Conservation (phyloP, 108 stramenopile genomes). For the Chaetoceros tenuissimus region DNA sequence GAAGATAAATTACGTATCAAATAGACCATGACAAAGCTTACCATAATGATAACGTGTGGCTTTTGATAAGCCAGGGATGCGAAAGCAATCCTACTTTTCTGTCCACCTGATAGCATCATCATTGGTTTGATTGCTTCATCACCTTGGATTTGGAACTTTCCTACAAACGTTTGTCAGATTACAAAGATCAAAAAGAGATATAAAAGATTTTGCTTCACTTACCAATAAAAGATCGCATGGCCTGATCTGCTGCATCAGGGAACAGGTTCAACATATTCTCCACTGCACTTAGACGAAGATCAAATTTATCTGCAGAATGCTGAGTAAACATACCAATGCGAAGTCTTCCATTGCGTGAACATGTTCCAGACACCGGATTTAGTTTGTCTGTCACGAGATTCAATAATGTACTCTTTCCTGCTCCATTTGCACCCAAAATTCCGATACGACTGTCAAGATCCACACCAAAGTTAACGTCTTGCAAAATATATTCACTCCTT, state of each 20-base stretch:
- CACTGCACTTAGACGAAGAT: slow-evolving; percentile 73
- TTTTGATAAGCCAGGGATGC: slow-evolving; percentile 87
- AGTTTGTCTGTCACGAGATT: slow-evolving; percentile 90
- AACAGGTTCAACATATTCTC: slow-evolving; percentile 86
- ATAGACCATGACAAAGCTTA: too few species aligned
- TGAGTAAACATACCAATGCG: slow-evolving; percentile 95
- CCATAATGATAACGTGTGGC: slow-evolving; percentile 95
- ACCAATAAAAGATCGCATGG: slow-evolving; percentile 81
- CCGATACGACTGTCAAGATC: slow-evolving; percentile 82
- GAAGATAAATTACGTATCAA: slow-evolving; percentile 36
- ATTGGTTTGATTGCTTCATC: slow-evolving; percentile 91
- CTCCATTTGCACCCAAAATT: slow-evolving; percentile 83
- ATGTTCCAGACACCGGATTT: slow-evolving; percentile 60
- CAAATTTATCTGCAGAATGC: slow-evolving; percentile 92
- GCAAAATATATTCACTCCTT: slow-evolving; percentile 60
- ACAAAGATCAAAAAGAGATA: too few species aligned
- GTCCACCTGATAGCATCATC: slow-evolving; percentile 90
- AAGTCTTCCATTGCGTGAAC: slow-evolving; percentile 79
- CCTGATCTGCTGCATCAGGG: slow-evolving; percentile 80
- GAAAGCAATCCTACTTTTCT: slow-evolving; percentile 94
- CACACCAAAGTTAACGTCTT: slow-evolving; percentile 93
- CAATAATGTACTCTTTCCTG: slow-evolving; percentile 72
- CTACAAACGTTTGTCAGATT: too few species aligned
- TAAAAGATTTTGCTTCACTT: too few species aligned
- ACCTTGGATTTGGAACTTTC: slow-evolving; percentile 88